These are phyloP conservation scores for Beauveria medogensis DNA, from an alignment of 2,329 filamentous ascomycete species.

Conservation along the genomic window DNA sequence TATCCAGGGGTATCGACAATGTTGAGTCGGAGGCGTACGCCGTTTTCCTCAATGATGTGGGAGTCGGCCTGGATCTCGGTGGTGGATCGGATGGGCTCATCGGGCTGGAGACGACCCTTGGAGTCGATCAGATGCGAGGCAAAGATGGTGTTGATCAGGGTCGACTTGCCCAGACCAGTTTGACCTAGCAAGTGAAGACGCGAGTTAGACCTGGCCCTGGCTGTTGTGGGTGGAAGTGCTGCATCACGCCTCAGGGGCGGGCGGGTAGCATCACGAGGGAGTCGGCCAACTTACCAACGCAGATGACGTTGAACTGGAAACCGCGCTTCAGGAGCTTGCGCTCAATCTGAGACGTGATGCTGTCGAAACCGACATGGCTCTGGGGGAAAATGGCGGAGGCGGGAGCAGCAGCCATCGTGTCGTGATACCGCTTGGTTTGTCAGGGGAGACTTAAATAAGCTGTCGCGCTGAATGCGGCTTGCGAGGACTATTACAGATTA, in stretches of 20 bases:
- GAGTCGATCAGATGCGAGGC: conserved; percentile 98
- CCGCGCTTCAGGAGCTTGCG: conserved; percentile 98
- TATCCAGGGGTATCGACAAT: conserved; percentile 99
- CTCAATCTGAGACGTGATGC: conserved; percentile 99
- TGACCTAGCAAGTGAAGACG: conserved; percentile 55
- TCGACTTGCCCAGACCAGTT: conserved; percentile 97
- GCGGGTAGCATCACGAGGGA: neutral
- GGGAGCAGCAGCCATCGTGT: conserved; percentile 52
- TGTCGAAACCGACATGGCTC: conserved; percentile 99
- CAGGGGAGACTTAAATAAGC: neutral
- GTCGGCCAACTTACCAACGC: conserved; percentile 66
- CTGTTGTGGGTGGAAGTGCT: conserved; percentile 8
- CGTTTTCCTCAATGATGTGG: conserved; percentile 99
- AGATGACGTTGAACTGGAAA: conserved; percentile 99
- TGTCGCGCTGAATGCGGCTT: neutral
- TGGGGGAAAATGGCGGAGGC: conserved; percentile 73
- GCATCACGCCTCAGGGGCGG: conserved; percentile 13
- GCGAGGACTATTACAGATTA: neutral
- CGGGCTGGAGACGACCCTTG: conserved; percentile 87
- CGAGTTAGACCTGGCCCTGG: conserved; percentile 11
- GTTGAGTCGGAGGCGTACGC: conserved; percentile 92
- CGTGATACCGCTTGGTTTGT: neutral
- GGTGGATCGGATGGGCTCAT: conserved; percentile 88
- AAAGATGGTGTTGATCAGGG: conserved; percentile 99
- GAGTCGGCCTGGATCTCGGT: conserved; percentile 98